phyloP scores from a whole-genome alignment of 495 filamentous ascomycete genomes.

The Entonaema liquescens region DNA sequence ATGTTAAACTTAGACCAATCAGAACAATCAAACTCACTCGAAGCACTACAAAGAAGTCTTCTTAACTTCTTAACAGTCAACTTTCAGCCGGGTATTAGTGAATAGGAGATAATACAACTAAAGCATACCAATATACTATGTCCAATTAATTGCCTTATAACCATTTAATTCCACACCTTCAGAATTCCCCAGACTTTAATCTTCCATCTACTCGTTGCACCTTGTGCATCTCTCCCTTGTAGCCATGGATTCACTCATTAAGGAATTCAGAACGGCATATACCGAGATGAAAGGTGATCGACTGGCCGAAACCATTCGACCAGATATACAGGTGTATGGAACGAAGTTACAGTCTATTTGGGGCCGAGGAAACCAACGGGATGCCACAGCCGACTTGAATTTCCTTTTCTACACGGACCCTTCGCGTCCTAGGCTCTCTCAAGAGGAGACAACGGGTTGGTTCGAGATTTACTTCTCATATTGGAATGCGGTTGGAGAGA shows the following conservation, averaged over 20 bases:
- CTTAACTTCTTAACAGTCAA: not conserved
- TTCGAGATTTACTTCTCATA: slow-evolving; percentile 81
- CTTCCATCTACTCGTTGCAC: not conserved
- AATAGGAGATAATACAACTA: slow-evolving; percentile 3
- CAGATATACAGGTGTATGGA: slow-evolving; percentile 65
- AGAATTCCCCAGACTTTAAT: not conserved
- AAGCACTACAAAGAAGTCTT: slow-evolving; percentile 21
- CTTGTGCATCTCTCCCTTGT: not conserved
- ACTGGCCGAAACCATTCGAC: slow-evolving; percentile 75
- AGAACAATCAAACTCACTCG: not conserved
- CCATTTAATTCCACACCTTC: not conserved
- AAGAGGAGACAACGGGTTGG: slow-evolving; percentile 77
- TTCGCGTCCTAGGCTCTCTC: slow-evolving; percentile 55
- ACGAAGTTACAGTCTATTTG: slow-evolving; percentile 70
- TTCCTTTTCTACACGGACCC: slow-evolving; percentile 42
- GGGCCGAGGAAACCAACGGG: slow-evolving; percentile 42
- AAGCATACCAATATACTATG: slow-evolving; percentile 19
- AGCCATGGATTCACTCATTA: slow-evolving; percentile 69
- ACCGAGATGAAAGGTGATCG: slow-evolving; percentile 64
- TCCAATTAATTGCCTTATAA: not conserved
- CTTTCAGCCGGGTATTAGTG: not conserved
- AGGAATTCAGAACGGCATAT: slow-evolving; percentile 69
- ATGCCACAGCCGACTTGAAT: slow-evolving; percentile 36
- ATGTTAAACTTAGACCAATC: slow-evolving; percentile 17
- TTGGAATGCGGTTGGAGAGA: slow-evolving; percentile 79